Evolutionary conservation across 129 eudicot genomes (phyloP).

Genomic region (carrot (Daucus carota)): DNA sequence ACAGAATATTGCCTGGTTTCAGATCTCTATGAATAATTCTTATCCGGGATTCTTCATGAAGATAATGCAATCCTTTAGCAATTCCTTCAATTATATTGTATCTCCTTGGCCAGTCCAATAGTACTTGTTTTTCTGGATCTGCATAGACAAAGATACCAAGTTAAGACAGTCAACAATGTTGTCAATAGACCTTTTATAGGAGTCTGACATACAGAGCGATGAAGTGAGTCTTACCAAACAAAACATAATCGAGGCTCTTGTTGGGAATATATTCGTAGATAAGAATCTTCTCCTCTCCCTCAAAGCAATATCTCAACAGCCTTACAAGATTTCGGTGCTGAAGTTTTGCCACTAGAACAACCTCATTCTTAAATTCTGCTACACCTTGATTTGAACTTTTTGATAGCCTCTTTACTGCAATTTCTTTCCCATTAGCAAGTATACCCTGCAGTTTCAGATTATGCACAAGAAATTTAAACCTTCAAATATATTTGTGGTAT

Average conservation of each 20-base stretch:
- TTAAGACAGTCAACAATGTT: neutral
- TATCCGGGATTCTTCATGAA: conserved; percentile 22
- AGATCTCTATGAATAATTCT: conserved; percentile 26
- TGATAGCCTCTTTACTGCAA: conserved; percentile 27
- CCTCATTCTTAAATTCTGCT: conserved; percentile 23
- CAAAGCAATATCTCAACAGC: conserved; percentile 20
- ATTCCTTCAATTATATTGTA: conserved; percentile 24
- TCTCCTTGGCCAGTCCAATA: conserved; percentile 18
- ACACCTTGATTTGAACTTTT: conserved; percentile 17
- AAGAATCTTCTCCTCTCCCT: conserved; percentile 17
- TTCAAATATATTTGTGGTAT: neutral
- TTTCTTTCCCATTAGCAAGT: conserved; percentile 17
- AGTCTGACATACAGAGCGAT: neutral
- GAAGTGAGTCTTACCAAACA: conserved; percentile 16
- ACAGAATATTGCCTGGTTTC: conserved; percentile 26
- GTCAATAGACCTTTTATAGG: neutral
- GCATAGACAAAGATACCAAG: neutral
- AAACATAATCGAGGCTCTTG: conserved; percentile 19
- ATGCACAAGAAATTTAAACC: neutral
- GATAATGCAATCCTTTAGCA: conserved; percentile 23
- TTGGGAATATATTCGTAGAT: conserved; percentile 24
- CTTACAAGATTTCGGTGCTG: conserved; percentile 26
- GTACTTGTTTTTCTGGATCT: conserved; percentile 16
- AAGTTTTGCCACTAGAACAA: conserved; percentile 21
- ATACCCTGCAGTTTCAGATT: conserved; percentile 13